Evolutionary conservation across 371 early-diverging fungal genomes (phyloP).

Genomic region (Apophysomyces variabilis): DNA sequence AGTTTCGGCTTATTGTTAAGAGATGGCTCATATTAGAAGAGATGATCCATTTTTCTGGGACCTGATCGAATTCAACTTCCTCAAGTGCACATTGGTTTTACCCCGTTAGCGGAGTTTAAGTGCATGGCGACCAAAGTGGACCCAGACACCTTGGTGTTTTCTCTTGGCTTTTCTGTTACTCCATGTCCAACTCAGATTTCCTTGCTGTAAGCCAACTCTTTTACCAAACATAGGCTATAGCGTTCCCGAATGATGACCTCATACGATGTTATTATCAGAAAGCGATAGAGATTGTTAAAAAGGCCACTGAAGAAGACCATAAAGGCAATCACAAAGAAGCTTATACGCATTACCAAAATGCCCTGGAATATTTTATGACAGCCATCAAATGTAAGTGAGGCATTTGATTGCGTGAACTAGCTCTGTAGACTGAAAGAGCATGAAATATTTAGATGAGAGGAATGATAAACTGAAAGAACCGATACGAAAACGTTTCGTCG

Average conservation of each 20-base stretch:
- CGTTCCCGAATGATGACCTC: not conserved
- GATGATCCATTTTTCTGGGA: no score
- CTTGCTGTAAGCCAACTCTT: conserved; percentile 31
- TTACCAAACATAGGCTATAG: not conserved
- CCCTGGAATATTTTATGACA: conserved; percentile 92
- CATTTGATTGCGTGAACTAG: not conserved
- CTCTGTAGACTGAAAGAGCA: not conserved
- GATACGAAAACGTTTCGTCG: conserved; percentile 89
- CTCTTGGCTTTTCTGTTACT: conserved; percentile 3
- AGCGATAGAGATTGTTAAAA: conserved; percentile 87
- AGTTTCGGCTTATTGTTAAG: no score
- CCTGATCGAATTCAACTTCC: no score
- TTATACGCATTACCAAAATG: conserved; percentile 83
- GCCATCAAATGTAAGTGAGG: conserved; percentile 88
- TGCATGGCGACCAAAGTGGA: conserved; percentile 5
- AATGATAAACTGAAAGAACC: conserved; percentile 86
- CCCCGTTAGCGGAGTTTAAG: conserved; percentile 1
- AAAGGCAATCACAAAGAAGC: conserved; percentile 93
- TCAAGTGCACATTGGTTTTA: not conserved
- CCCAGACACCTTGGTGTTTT: not conserved
- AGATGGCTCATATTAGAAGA: no score
- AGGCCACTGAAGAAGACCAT: conserved; percentile 93
- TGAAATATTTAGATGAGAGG: conserved; percentile 84
- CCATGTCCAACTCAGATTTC: conserved; percentile 45
- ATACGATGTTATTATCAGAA: conserved; percentile 51